phyloP scores from a whole-genome alignment of 2,329 filamentous ascomycete genomes.

The Hymenoscyphus fraxineus region DNA sequence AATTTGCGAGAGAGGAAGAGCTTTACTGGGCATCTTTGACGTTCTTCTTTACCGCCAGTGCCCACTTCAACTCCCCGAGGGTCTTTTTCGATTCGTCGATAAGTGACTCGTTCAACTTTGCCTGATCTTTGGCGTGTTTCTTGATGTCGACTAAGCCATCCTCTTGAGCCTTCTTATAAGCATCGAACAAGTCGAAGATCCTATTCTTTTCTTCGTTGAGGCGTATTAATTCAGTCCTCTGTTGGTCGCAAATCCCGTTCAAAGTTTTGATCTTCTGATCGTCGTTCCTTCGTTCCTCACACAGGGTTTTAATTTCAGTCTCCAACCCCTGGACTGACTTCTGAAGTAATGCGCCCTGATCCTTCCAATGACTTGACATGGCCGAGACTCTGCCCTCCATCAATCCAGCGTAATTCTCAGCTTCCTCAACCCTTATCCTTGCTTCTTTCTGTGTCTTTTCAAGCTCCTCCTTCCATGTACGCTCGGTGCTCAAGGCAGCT shows the following conservation, averaged over 20 bases:
- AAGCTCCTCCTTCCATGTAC: conserved; percentile 58
- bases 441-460: conserved; percentile 58
- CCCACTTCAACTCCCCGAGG: conserved; percentile 69
- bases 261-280: conserved; percentile 62
- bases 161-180: conserved; percentile 63
- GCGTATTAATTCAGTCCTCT: conserved; percentile 63
- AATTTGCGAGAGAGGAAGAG: background rate
- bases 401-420: conserved; percentile 59
- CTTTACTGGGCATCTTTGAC: conserved; percentile 34
- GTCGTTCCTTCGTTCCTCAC: conserved; percentile 54
- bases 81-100: conserved; percentile 57
- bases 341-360: conserved; percentile 61
- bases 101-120: conserved; percentile 57
- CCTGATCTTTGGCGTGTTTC: conserved; percentile 51
- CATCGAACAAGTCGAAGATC: conserved; percentile 56
- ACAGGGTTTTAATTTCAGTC: conserved; percentile 51
- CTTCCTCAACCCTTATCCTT: conserved; percentile 61
- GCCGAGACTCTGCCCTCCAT: conserved; percentile 68
- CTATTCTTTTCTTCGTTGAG: conserved; percentile 58
- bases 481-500: conserved; percentile 57
- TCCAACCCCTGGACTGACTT: conserved; percentile 47
- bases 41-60: conserved; percentile 63
- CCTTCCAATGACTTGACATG: conserved; percentile 62
- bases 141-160: conserved; percentile 58
- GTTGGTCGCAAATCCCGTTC: conserved; percentile 68